These are phyloP conservation scores for Skeletonema menzelii DNA, from an alignment of 108 stramenopile genomes.

Conservation along the genomic window DNA sequence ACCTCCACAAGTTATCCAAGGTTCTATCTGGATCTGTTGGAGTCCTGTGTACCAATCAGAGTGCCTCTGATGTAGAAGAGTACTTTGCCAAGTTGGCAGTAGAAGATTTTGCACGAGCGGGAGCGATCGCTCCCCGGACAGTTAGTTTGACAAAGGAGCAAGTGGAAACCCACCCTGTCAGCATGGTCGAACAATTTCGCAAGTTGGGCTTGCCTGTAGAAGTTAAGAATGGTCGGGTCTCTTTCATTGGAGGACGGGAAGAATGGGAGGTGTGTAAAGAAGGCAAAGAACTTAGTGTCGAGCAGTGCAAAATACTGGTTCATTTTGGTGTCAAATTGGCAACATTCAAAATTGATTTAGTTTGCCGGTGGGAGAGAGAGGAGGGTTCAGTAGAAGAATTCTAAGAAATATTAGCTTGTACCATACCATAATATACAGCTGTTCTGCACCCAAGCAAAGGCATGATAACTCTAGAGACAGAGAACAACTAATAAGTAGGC, in stretches of 20 bases:
- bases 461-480: no score
- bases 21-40: slow-evolving; percentile 86
- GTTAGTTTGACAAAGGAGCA: slow-evolving; percentile 75
- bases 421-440: background rate
- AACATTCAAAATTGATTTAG: slow-evolving; percentile 75
- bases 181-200: slow-evolving; percentile 94
- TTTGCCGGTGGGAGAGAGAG: slow-evolving; percentile 73
- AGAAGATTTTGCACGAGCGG: slow-evolving; percentile 92
- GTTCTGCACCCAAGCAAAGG: background rate
- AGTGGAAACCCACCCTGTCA: slow-evolving; percentile 83
- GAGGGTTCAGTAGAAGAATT: slow-evolving; percentile 64
- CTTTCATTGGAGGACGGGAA: slow-evolving; percentile 71
- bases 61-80: slow-evolving; percentile 70
- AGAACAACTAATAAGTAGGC: no score
- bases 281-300: slow-evolving; percentile 84
- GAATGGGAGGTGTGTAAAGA: slow-evolving; percentile 84
- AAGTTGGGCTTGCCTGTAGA: slow-evolving; percentile 93
- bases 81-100: slow-evolving; percentile 83
- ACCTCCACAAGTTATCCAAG: slow-evolving; percentile 85
- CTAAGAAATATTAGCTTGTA: slow-evolving; percentile 7
- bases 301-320: slow-evolving; percentile 89
- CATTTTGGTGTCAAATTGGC: slow-evolving; percentile 87
- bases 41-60: slow-evolving; percentile 81
- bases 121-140: slow-evolving; percentile 65
- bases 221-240: slow-evolving; percentile 87